Conservation (phyloP, 257 asterid genomes). For the Agastache rugosa region DNA sequence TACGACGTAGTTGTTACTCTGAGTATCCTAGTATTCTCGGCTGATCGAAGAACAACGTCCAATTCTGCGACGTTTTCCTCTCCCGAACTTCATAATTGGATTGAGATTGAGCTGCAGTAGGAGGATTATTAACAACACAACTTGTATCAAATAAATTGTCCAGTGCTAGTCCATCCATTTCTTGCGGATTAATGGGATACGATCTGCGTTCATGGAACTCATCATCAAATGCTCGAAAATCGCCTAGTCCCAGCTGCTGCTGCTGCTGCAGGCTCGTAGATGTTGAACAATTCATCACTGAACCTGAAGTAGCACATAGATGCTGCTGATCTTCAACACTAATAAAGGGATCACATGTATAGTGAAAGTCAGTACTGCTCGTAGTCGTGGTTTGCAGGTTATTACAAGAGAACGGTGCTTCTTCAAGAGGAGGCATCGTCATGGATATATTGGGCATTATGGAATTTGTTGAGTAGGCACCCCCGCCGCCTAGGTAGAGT, state of each 20-base stretch:
- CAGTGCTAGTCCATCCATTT: slow-evolving; percentile 36
- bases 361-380: slow-evolving; percentile 1
- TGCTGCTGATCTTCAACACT: background rate
- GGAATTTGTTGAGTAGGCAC: no score
- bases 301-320: background rate
- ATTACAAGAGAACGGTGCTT: background rate
- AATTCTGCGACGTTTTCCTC: slow-evolving; percentile 29
- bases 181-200: background rate
- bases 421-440: background rate
- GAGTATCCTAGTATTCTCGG: slow-evolving; percentile 26
- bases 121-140: slow-evolving; percentile 34
- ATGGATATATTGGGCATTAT: background rate
- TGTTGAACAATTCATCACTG: background rate
- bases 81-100: slow-evolving; percentile 27
- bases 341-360: background rate
- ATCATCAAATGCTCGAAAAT: slow-evolving; percentile 23
- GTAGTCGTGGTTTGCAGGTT: background rate
- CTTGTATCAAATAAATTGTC: slow-evolving; percentile 35
- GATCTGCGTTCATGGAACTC: no score
- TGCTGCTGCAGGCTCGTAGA: background rate
- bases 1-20: background rate
- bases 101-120: no score
- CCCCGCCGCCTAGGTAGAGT: no score
- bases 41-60: slow-evolving; percentile 19
- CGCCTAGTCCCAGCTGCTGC: background rate